Evolutionary conservation across 371 early-diverging fungal species (phyloP).

Genomic region (Phascolomyces articulosus): DNA sequence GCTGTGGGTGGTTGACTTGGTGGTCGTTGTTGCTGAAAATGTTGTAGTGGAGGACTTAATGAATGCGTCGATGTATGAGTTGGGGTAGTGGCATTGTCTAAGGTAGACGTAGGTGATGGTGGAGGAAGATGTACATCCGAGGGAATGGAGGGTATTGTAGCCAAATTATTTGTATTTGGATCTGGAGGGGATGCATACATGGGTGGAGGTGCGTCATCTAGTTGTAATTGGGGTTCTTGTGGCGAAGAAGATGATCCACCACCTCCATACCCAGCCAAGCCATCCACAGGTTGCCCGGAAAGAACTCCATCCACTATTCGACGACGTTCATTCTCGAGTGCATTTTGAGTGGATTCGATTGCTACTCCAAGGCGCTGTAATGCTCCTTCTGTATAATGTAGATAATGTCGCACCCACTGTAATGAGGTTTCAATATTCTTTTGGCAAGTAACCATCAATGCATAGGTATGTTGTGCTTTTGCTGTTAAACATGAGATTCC

Average conservation of each 20-base stretch:
- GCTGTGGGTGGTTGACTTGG: not conserved
- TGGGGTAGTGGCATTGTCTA: not conserved
- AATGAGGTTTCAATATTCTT: constrained; percentile 17
- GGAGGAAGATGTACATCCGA: not conserved
- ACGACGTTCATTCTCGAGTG: constrained; percentile 21
- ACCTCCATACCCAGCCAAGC: not conserved
- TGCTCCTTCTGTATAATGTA: constrained; percentile 23
- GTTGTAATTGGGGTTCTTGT: constrained; percentile 12
- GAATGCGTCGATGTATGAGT: not conserved
- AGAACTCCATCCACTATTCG: constrained; percentile 23
- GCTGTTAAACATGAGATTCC: constrained; percentile 5
- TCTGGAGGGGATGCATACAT: constrained; percentile 26
- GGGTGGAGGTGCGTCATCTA: constrained; percentile 19
- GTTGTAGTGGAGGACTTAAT: not conserved
- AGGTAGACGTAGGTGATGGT: not conserved
- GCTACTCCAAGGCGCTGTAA: constrained; percentile 18
- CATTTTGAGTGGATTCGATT: constrained; percentile 13
- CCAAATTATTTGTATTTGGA: not conserved
- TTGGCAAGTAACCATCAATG: constrained; percentile 13
- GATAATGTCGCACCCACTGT: constrained; percentile 24
- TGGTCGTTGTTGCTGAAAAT: not conserved
- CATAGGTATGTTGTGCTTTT: constrained; percentile 19
- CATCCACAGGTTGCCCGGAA: constrained; percentile 14
- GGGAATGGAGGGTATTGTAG: not conserved
- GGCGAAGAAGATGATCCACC: constrained; percentile 14